Evolutionary conservation across 148 eudicot genomes (phyloP), one percentile per base, ranked within the genome.

Genomic region (Pharnaceum exiguum): DNA sequence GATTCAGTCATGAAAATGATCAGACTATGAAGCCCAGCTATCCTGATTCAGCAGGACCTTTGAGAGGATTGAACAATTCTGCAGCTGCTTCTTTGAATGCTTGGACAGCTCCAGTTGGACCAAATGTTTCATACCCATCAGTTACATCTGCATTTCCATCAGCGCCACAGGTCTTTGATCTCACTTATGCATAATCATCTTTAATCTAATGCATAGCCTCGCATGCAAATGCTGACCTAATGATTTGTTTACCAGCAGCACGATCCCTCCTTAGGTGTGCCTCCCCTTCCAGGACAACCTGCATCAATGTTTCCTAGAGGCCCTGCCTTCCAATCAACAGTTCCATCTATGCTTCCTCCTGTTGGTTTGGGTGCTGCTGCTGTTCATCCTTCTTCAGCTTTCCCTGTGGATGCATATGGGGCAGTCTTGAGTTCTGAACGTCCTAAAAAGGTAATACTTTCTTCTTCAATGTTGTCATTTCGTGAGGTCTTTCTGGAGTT

Each of bases 401-500:
- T 87, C 63, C 75, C 87, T 19, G 69, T 74, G 46, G 96, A 93
- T 74, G 71, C 75, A 52, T 89, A 67, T 82, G 95, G 90, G 57
- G 54, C 68, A 53, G 51, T 83, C 35, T 52, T 71, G 70, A 69
- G 69, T 68, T 63, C 91, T 59, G 99, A 88, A 33, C 96, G 96
- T 55, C 89, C 94, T 47, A 93, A 83, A 66, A 93, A 93, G 91
- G 99, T 85, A 45, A 29, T 57, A 26, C 59, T 18, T 49, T 50
- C 16, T 10, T 63, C 44, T n/a, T 11, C 35, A 23, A 5, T n/a
- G 25, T 36, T 37, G 10, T 22, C 33, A 30, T 31, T 10, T 50
- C 56, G 35, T 40, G n/a, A 12, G 31, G 40, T 5, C 1, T 27
- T 60, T n/a, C 4, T 44, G 16, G 13, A 22, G 19, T 23, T 37